A percentile compares a stretch with the other conserved stretches of the same genome.
Conservation (phyloP, 2,329 filamentous ascomycete genomes). For the Alternaria atra region DNA sequence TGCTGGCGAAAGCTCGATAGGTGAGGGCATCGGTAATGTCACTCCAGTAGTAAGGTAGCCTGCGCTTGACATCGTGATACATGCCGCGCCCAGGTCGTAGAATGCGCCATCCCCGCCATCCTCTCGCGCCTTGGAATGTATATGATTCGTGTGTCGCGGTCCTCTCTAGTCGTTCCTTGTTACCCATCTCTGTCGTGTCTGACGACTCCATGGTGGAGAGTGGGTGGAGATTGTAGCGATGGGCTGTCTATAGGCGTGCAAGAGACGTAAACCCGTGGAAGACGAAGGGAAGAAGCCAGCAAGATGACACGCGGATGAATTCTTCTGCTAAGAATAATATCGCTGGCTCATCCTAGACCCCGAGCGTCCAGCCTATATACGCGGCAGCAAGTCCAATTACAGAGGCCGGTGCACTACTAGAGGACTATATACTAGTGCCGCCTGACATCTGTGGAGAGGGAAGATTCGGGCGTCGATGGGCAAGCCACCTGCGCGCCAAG, state of each 20-base stretch:
- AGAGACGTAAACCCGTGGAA: neutral
- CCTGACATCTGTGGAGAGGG: conserved; percentile 12
- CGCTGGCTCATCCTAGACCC: neutral
- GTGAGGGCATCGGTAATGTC: conserved; percentile 65
- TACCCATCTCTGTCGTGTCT: neutral
- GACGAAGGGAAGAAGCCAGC: neutral
- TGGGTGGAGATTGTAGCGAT: neutral
- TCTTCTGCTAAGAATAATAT: too few species aligned
- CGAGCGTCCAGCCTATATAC: conserved; percentile 3
- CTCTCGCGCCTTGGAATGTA: conserved; percentile 49
- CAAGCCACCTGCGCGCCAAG: too few species aligned
- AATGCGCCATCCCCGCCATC: conserved; percentile 55
- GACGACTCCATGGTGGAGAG: conserved; percentile 11
- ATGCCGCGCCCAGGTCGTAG: conserved; percentile 61
- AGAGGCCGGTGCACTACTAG: neutral
- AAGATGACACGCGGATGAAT: neutral
- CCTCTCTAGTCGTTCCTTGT: conserved; percentile 17
- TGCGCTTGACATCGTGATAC: conserved; percentile 62
- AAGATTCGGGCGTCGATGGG: too few species aligned
- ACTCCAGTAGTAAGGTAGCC: conserved; percentile 65
- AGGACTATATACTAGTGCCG: neutral
- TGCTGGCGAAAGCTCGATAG: conserved; percentile 64
- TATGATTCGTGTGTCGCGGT: conserved; percentile 39
- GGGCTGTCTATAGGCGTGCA: neutral
- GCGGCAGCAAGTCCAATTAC: neutral